These are phyloP conservation scores for Vitis vinifera DNA, from an alignment of 164 flowering plant genomes.

Conservation along the genomic window ASM3070453v1 NC_081819.1:17621501-17622000, in stretches of 20 bases:
- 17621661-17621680: not conserved
- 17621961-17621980: not conserved
- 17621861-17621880: slow-evolving; percentile 99
- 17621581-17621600: no score
- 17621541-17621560: no score
- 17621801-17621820: not conserved
- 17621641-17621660: not conserved
- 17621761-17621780: slow-evolving; percentile 52
- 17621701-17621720: slow-evolving; percentile 96
- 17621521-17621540: no score
- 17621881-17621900: slow-evolving; percentile 98
- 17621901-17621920: slow-evolving; percentile 98
- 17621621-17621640: no score
- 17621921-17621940: slow-evolving; percentile 99
- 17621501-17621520: no score
- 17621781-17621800: not conserved
- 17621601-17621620: no score
- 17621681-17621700: slow-evolving; percentile 53
- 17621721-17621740: slow-evolving; percentile 99
- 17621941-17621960: slow-evolving; percentile 48
- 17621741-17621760: slow-evolving; percentile 97
- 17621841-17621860: slow-evolving; percentile 49
- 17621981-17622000: no score
- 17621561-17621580: no score
- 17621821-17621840: not conserved